Evolutionary conservation across 2,329 filamentous ascomycete species (phyloP), one percentile per base, ranked within the genome.

Genomic region (Juglanconis sp.): DNA sequence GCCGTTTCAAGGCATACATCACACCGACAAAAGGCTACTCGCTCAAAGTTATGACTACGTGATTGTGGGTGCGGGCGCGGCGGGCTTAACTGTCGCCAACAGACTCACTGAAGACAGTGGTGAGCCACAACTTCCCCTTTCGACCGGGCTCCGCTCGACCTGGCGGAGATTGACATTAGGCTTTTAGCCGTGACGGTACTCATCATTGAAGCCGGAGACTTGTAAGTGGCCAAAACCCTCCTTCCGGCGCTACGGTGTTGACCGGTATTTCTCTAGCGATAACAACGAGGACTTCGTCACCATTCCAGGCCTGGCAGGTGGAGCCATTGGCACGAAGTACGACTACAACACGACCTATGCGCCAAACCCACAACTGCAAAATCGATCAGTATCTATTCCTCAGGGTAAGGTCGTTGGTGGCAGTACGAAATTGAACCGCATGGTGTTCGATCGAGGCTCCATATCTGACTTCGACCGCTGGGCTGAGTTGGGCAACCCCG

Each of bases 391-490:
- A 1, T 48, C 60, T 3, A 59, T 62, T 3, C 62, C 67, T 3
- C 65, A 66, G 44, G 68, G 67, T 10, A 67, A 60, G 47, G 62
- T 67, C 11, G 56, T 70, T 4, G 68, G 68, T 8, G 68, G 68
- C 42, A 65, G 65, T 31, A 69, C 68, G 1, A 63, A 68, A 30
- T 53, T 70, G 40, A 70, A 70, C 50, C 68, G 68, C 4, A 70
- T 70, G 68, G 65, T 70, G 53, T 70, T 70, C 44, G 68, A 70
- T 52, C 58, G 68, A 10, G 67, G 67, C 9, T 60, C 66, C n/a
- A 66, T 66, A 7, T 61, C 63, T 55, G 68, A 70, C 44, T 69
- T 65, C 36, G 63, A 70, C 51, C 65, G 65, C 24, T 71, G 69
- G 69, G 69, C 65, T 32, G 64, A 64, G 1, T 58, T 71, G 11